These are phyloP conservation scores for Passalora sequoiae DNA, from an alignment of 2,329 filamentous ascomycete genomes.

Conservation along the genomic window DNA sequence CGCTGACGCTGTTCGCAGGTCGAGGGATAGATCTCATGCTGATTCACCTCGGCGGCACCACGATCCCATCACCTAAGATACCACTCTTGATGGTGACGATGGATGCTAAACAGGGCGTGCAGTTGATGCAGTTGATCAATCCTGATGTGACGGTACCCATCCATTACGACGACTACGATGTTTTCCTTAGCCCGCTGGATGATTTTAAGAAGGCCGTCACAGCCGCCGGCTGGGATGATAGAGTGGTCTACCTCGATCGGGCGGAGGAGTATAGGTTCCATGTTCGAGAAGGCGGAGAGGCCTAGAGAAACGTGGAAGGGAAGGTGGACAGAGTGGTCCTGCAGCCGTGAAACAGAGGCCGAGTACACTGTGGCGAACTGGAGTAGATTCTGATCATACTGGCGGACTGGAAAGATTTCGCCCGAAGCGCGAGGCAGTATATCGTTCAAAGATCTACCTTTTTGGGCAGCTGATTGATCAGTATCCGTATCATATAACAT, in stretches of 20 bases:
- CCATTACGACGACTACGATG: constrained; percentile 61
- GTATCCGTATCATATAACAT: too few relatives aligned
- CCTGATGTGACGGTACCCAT: constrained; percentile 60
- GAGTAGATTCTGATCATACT: too few relatives aligned
- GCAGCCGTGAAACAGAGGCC: background rate
- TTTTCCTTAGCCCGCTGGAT: constrained; percentile 54
- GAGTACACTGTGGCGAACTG: too few relatives aligned
- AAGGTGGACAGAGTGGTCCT: background rate
- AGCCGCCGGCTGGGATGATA: constrained; percentile 46
- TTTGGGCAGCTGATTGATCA: too few relatives aligned
- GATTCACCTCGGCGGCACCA: constrained; percentile 61
- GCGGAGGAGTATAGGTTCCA: constrained; percentile 54
- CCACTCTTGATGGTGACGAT: constrained; percentile 64
- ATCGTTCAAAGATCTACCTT: too few relatives aligned
- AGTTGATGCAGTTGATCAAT: constrained; percentile 55
- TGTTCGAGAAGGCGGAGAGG: constrained; percentile 31
- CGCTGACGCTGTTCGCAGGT: too few relatives aligned
- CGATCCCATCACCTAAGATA: constrained; percentile 55
- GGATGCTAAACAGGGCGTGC: constrained; percentile 58
- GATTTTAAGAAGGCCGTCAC: constrained; percentile 57
- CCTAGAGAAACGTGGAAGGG: background rate
- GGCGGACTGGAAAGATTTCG: too few relatives aligned
- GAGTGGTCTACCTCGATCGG: constrained; percentile 58
- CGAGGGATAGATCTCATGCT: constrained; percentile 65
- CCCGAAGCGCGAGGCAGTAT: too few relatives aligned